Conservation (phyloP, 768 basidiomycete species). For the Clitopilus passeckerianus region DNA sequence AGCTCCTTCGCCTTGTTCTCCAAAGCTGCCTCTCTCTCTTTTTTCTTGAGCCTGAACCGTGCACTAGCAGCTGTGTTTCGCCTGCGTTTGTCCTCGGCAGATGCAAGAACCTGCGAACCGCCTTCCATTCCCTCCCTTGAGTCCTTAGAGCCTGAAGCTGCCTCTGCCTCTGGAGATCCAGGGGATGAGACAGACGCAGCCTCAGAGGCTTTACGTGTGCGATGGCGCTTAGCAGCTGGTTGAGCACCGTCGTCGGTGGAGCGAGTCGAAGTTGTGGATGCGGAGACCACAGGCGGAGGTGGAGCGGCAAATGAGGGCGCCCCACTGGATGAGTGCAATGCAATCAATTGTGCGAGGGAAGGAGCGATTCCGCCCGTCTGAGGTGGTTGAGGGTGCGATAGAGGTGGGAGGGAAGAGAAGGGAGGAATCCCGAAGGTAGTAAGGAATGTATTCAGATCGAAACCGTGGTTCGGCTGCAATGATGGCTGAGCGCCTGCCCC, state of each 20-base stretch:
- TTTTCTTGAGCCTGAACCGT: constrained; percentile 93
- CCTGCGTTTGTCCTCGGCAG: constrained; percentile 87
- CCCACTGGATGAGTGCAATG: constrained; percentile 44
- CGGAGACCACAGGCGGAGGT: constrained; percentile 15
- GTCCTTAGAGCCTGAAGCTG: neutral
- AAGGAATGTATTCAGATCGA: constrained; percentile 35
- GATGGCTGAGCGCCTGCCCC: constrained; percentile 17
- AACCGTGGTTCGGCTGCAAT: constrained; percentile 23
- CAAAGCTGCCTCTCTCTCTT: constrained; percentile 87
- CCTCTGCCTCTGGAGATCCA: constrained; percentile 22
- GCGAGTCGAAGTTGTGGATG: constrained; percentile 11
- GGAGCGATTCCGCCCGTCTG: constrained; percentile 31
- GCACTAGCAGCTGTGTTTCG: constrained; percentile 92
- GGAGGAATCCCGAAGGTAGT: constrained; percentile 39
- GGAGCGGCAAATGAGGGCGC: constrained; percentile 14
- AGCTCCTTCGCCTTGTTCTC: constrained; percentile 85
- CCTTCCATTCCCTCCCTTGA: constrained; percentile 21
- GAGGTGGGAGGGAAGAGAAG: constrained; percentile 38
- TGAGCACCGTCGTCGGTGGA: constrained; percentile 27
- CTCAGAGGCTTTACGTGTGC: constrained; percentile 47
- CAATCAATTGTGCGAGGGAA: constrained; percentile 68
- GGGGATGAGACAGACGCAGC: constrained; percentile 13
- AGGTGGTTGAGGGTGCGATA: constrained; percentile 25
- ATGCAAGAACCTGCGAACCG: constrained; percentile 28
- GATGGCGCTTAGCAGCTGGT: constrained; percentile 45